Evolutionary conservation across 345 rosid species (phyloP).

Genomic region (Eucalyptus regnans): DNA sequence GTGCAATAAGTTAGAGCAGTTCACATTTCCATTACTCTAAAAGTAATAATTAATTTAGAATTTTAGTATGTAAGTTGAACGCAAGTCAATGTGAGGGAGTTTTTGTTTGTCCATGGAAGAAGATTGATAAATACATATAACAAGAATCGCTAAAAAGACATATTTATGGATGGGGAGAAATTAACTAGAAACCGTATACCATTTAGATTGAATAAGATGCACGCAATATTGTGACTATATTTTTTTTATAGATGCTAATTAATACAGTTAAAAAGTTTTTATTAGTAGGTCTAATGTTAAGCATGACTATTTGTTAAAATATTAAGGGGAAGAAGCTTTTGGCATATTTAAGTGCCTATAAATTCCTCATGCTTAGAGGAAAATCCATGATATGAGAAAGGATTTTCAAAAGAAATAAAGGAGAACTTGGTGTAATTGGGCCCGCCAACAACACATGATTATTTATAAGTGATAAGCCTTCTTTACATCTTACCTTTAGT

Average conservation of each 20-base stretch:
- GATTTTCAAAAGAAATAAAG: neutral
- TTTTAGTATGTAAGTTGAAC: neutral
- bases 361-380: neutral
- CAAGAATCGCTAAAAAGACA: neutral
- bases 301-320: neutral
- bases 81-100: neutral
- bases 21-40: neutral
- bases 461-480: neutral
- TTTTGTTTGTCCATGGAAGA: neutral
- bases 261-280: neutral
- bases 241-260: neutral
- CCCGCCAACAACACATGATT: accelerated
- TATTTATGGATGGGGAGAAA: neutral
- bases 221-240: neutral
- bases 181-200: neutral
- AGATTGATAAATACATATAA: neutral
- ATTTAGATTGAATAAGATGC: neutral
- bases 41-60: neutral
- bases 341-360: neutral
- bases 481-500: neutral
- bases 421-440: neutral
- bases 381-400: neutral
- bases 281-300: neutral
- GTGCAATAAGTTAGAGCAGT: neutral
- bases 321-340: neutral